Conservation (phyloP, 208 protist species). For the Pavlovales sp. region DNA sequence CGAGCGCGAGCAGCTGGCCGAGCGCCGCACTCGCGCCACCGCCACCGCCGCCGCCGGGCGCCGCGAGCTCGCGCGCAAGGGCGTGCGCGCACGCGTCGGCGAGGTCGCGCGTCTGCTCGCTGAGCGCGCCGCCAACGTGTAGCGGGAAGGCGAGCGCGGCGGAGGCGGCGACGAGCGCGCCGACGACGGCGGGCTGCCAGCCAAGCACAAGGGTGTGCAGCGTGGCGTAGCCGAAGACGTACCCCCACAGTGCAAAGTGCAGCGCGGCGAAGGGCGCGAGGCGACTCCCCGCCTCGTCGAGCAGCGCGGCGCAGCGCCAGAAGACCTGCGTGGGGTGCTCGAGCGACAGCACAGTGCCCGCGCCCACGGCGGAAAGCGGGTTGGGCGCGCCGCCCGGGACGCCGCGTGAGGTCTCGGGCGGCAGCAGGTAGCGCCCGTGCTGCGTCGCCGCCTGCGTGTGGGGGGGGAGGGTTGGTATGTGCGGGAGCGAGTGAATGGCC, state of each 20-base stretch:
- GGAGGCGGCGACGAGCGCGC: background rate
- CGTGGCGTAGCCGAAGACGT: background rate
- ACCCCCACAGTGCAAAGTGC: background rate
- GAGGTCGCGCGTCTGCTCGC: background rate
- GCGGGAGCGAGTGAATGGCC: too few relatives aligned
- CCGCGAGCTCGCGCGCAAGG: background rate
- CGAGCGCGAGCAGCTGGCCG: background rate
- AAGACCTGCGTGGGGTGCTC: background rate
- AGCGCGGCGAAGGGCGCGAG: background rate
- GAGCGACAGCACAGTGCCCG: background rate
- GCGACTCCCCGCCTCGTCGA: background rate
- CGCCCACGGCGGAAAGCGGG: too few relatives aligned
- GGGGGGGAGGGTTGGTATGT: too few relatives aligned
- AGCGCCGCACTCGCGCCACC: background rate
- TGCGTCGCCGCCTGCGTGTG: too few relatives aligned
- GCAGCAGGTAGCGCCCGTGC: too few relatives aligned
- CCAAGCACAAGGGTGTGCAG: background rate
- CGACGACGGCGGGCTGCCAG: background rate
- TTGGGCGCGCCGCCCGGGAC: too few relatives aligned
- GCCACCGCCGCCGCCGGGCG: too few relatives aligned
- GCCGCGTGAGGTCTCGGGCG: too few relatives aligned
- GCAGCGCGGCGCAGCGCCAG: background rate
- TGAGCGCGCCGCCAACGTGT: background rate
- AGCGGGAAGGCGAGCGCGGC: background rate
- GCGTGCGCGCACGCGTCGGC: background rate